A percentile compares a stretch with the other conserved stretches of the same genome.
Conservation (phyloP, 805 yeast genomes). For the Wickerhamiella sorbophila region DNA sequence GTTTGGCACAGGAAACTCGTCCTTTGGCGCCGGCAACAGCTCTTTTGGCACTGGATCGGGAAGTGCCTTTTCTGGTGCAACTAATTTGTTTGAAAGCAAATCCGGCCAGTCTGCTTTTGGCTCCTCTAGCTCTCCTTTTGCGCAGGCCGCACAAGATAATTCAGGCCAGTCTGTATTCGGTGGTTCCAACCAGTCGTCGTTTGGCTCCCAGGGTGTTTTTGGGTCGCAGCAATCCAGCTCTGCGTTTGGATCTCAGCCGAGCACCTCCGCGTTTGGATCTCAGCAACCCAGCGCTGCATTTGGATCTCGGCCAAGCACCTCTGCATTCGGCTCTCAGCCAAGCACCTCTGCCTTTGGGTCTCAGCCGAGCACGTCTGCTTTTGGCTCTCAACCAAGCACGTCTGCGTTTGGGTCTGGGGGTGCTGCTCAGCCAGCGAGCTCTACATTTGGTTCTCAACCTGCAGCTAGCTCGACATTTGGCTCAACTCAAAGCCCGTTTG, state of each 20-base stretch:
- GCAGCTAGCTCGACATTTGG: constrained; percentile 18
- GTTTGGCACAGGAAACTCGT: constrained; percentile 15
- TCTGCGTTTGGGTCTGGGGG: constrained; percentile 9
- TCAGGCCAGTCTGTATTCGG: too few relatives aligned
- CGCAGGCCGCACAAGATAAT: too few relatives aligned
- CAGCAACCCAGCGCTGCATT: too few relatives aligned
- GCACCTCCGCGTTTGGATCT: too few relatives aligned
- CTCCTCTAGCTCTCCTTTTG: neutral
- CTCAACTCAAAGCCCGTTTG: neutral
- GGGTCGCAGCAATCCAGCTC: too few relatives aligned
- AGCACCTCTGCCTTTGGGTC: constrained; percentile 9
- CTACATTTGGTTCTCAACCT: too few relatives aligned
- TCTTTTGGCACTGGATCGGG: constrained; percentile 12
- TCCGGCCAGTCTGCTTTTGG: neutral
- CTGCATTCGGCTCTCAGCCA: constrained; percentile 7
- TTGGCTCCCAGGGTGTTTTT: too few relatives aligned
- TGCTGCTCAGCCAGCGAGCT: too few relatives aligned
- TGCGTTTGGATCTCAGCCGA: too few relatives aligned
- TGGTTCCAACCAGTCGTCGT: too few relatives aligned
- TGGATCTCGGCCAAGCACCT: too few relatives aligned
- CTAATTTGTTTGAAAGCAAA: neutral
- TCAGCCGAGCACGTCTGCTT: constrained; percentile 8
- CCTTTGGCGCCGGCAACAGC: constrained; percentile 15
- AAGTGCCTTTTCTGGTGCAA: neutral
- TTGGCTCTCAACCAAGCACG: constrained; percentile 12